Conservation (phyloP, 768 basidiomycete species). For the Saitozyma sp. region DNA sequence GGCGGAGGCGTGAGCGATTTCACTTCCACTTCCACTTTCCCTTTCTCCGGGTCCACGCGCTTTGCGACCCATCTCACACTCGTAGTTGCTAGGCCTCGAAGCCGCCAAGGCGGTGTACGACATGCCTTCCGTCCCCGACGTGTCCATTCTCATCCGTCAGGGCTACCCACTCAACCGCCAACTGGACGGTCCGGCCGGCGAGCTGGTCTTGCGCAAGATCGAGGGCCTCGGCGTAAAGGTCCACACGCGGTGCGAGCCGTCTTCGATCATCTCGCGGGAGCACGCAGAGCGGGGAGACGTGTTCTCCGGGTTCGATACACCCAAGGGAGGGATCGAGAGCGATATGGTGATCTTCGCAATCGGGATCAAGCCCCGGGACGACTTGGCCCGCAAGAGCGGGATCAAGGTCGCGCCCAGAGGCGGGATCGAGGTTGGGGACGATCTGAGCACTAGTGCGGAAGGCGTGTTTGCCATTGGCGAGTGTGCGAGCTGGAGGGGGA, state of each 20-base stretch:
- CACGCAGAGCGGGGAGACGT: slow-evolving; percentile 37
- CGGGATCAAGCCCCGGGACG: slow-evolving; percentile 70
- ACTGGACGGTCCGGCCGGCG: slow-evolving; percentile 62
- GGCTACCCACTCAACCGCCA: slow-evolving; percentile 63
- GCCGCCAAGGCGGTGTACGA: slow-evolving; percentile 73
- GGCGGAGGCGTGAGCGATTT: slow-evolving; percentile 60
- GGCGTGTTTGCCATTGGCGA: slow-evolving; percentile 75
- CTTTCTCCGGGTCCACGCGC: too few relatives aligned
- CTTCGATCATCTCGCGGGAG: slow-evolving; percentile 54
- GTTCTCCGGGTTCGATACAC: slow-evolving; percentile 58
- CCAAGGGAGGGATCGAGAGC: slow-evolving; percentile 57
- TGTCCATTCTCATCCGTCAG: slow-evolving; percentile 61
- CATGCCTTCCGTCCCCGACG: slow-evolving; percentile 57
- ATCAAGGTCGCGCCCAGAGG: slow-evolving; percentile 59
- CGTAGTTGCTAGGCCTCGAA: slow-evolving; percentile 64
- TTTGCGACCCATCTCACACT: not conserved
- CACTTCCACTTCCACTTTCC: too few relatives aligned
- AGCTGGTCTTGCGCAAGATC: slow-evolving; percentile 64
- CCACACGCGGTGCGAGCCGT: slow-evolving; percentile 56
- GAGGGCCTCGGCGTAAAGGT: slow-evolving; percentile 64
- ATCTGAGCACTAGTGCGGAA: slow-evolving; percentile 61
- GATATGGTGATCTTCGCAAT: slow-evolving; percentile 68
- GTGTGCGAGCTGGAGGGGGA: slow-evolving; percentile 67
- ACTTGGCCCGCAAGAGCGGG: slow-evolving; percentile 62
- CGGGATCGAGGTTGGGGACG: slow-evolving; percentile 64